phyloP scores from a whole-genome alignment of 176 grass and related monocot genomes.

The Pontederia crassipes region DNA sequence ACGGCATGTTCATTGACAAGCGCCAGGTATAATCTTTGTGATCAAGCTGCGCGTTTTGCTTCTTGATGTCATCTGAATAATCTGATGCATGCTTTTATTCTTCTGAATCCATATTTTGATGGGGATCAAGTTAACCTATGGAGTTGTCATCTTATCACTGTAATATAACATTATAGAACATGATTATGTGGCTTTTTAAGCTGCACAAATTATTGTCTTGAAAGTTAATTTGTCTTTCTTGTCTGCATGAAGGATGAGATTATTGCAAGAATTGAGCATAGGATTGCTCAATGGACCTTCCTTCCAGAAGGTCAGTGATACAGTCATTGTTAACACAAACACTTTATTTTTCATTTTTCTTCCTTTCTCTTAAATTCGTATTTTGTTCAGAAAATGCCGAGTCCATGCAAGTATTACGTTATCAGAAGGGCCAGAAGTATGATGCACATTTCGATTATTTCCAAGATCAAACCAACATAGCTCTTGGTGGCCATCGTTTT shows the following conservation, averaged over 20 bases:
- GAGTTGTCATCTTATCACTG: too few relatives aligned
- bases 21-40: too few relatives aligned
- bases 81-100: too few relatives aligned
- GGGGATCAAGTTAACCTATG: too few relatives aligned
- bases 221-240: neutral
- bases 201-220: too few relatives aligned
- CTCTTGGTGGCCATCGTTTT: neutral
- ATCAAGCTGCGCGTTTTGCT: too few relatives aligned
- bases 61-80: too few relatives aligned
- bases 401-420: slow-evolving; percentile 8
- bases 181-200: too few relatives aligned
- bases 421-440: slow-evolving; percentile 1
- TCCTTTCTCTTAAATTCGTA: neutral
- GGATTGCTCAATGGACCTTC: slow-evolving; percentile 18
- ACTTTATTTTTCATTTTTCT: neutral
- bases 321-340: neutral
- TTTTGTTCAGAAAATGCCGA: slow-evolving; percentile 8
- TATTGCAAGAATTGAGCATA: slow-evolving; percentile 12
- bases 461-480: neutral
- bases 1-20: too few relatives aligned
- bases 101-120: too few relatives aligned
- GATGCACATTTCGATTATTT: slow-evolving; percentile 4
- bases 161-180: too few relatives aligned
- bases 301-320: slow-evolving; percentile 5
- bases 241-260: slow-evolving; percentile 9